Evolutionary conservation across 2,329 filamentous ascomycete genomes (phyloP).

Genomic region (Talaromyces sp.): DNA sequence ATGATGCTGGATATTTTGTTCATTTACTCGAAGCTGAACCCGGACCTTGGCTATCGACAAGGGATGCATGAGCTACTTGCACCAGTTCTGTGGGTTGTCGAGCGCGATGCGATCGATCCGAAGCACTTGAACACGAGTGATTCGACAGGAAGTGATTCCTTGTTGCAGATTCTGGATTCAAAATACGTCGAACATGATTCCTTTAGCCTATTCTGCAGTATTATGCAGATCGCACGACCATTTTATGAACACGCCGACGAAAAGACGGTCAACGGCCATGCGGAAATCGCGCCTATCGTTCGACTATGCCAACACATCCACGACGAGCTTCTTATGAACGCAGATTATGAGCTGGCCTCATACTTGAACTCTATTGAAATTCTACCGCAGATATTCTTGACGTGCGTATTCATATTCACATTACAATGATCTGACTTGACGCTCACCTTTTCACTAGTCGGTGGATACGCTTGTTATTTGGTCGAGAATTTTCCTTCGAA

Average conservation of each 20-base stretch:
- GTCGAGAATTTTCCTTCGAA: conserved; percentile 85
- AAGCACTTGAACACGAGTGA: conserved; percentile 28
- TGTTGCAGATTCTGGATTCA: conserved; percentile 65
- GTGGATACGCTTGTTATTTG: conserved; percentile 90
- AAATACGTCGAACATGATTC: conserved; percentile 83
- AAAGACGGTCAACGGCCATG: conserved; percentile 37
- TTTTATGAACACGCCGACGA: conserved; percentile 73
- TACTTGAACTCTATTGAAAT: conserved; percentile 82
- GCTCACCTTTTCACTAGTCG: conserved; percentile 50
- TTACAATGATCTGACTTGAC: not conserved
- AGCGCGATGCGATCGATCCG: conserved; percentile 68
- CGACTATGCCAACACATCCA: conserved; percentile 83
- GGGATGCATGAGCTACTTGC: conserved; percentile 97
- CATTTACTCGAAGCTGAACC: conserved; percentile 89
- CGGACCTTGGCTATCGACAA: conserved; percentile 85
- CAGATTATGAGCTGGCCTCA: conserved; percentile 76
- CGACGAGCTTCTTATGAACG: conserved; percentile 67
- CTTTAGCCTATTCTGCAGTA: conserved; percentile 73
- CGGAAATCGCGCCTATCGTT: conserved; percentile 66
- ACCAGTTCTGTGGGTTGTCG: conserved; percentile 78
- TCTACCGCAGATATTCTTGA: conserved; percentile 92
- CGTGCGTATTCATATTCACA: conserved; percentile 52
- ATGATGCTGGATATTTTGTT: conserved; percentile 88
- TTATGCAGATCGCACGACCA: conserved; percentile 81
- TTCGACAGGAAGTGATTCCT: conserved; percentile 34